Conservation (phyloP, 2,329 filamentous ascomycete species). For the Fusarium sp. region DNA sequence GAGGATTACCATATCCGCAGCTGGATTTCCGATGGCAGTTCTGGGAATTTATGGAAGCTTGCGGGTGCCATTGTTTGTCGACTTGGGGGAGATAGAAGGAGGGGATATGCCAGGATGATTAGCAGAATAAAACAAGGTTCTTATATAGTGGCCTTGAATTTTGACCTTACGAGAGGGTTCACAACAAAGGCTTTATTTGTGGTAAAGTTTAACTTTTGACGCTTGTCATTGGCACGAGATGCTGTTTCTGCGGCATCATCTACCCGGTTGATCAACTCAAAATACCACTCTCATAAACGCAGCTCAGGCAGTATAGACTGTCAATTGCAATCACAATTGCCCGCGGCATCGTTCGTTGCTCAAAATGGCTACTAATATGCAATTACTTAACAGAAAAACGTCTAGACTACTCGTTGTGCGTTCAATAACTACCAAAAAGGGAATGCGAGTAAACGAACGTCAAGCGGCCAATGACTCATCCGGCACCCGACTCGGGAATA, state of each 20-base stretch:
- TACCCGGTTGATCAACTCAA: not conserved
- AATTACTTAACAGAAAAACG: not conserved
- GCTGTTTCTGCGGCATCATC: not conserved
- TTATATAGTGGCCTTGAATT: not conserved
- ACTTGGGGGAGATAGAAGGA: accelerated
- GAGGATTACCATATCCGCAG: not conserved
- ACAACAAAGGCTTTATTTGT: not conserved
- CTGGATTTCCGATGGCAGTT: not conserved
- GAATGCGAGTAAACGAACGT: not conserved
- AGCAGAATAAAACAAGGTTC: not conserved
- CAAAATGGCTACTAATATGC: not conserved
- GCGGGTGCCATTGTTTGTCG: not conserved
- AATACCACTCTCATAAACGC: not conserved
- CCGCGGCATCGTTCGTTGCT: not conserved
- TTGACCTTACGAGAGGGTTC: not conserved
- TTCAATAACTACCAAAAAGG: not conserved
- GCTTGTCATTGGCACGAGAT: not conserved
- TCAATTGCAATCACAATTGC: not conserved
- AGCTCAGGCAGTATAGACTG: not conserved
- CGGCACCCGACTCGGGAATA: not conserved
- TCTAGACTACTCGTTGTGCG: not conserved
- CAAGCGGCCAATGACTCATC: conserved; percentile 15
- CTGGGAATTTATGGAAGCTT: not conserved
- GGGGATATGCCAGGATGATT: not conserved
- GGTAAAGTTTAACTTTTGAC: not conserved